These are phyloP conservation scores for Geotrichum siamense DNA, from an alignment of 1,139 yeast species.

Conservation along the genomic window DNA sequence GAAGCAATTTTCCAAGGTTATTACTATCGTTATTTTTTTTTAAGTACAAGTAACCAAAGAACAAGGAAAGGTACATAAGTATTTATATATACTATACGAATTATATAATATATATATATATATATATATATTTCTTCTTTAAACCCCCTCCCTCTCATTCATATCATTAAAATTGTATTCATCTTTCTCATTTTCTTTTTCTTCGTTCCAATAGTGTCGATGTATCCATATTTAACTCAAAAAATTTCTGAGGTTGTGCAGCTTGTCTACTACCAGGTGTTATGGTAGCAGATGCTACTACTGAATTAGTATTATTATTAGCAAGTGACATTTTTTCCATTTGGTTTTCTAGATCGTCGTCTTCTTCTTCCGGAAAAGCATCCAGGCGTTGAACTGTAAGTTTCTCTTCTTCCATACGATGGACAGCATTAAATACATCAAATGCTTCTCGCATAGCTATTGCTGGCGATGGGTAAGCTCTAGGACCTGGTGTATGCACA, in stretches of 20 bases:
- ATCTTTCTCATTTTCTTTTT: no score
- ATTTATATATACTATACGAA: no score
- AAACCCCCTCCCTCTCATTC: no score
- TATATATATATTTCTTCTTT: no score
- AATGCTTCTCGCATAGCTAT: conserved; percentile 93
- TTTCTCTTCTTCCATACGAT: conserved; percentile 87
- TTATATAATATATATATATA: no score
- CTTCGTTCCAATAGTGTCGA: conserved; percentile 17
- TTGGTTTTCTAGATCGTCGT: conserved; percentile 12
- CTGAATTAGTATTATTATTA: not conserved
- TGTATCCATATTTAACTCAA: conserved; percentile 16
- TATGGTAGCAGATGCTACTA: not conserved
- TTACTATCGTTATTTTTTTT: no score
- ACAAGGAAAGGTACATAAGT: no score
- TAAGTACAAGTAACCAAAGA: no score
- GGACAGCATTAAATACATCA: conserved; percentile 90
- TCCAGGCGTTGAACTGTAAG: conserved; percentile 25
- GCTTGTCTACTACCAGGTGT: not conserved
- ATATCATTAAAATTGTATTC: no score
- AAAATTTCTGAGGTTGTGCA: conserved; percentile 6
- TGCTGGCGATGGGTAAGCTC: conserved; percentile 64
- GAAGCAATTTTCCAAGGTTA: no score
- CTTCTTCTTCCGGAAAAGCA: conserved; percentile 17
- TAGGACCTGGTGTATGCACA: conserved; percentile 22
- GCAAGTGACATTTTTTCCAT: conserved; percentile 3